Evolutionary conservation across 257 asterid species (phyloP), one percentile per base, ranked within the genome.

Genomic region (Solanum corneliomulleri): DNA sequence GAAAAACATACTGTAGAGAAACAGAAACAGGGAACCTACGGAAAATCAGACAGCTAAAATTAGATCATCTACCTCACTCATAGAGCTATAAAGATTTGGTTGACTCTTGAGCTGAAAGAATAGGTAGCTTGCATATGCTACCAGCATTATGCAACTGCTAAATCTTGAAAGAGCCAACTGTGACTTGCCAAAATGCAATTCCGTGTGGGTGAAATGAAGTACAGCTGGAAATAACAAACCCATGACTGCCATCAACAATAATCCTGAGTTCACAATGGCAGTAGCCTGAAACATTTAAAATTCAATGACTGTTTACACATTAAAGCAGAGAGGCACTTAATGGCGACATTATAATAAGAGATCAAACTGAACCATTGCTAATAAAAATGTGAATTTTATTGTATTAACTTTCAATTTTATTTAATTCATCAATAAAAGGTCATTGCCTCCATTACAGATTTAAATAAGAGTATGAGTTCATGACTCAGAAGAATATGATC

Each of bases 191-290:
- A 93, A 89, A 88, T 97, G 98, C 88, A 92, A 89, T 92, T 97
- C 99, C 5, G 99, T 90, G 86, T 92, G 98, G 56, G 99, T 95
- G 90, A 95, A 95, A 91, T 95, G 98, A 75, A 97, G 95, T 78
- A 97, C 99, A 16, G 98, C 99, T 9, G 99, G 99, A 89, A 97
- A 93, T 87, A 97, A 72, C 86, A 97, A 87, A 71, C 99, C 98
- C 99, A 97, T 97, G 52, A 97, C 99, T 37, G 99, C 99, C 99
- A 95, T 97, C 90, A 97, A 89, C 91, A 97, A 90, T 86, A 97
- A 93, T 76, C 99, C 99, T 7, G 99, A 95, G 89, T 92, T 97
- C 91, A 95, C 99, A 44, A 93, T 88, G 41, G 99, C 99, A 89
- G 95, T 86, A 29, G 95, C 95, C 99, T 95, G 94, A 87, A 95